phyloP scores from a whole-genome alignment of 1,284 basidiomycete species.

The Serendipita sp. region DNA sequence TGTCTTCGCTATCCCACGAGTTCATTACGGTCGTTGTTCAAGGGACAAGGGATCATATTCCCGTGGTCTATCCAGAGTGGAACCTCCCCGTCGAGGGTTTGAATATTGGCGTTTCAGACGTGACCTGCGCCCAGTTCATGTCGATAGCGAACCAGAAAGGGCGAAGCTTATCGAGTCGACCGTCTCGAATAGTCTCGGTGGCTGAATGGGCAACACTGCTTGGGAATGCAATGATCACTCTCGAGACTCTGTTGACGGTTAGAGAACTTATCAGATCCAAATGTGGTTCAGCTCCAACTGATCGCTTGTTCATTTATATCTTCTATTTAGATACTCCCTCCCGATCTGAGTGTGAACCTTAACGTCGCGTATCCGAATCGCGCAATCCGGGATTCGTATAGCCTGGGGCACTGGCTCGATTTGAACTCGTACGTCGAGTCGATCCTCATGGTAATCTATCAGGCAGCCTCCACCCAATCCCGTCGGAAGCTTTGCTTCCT shows the following conservation, averaged over 20 bases:
- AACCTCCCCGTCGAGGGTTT: slow-evolving; percentile 59
- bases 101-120: slow-evolving; percentile 70
- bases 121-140: slow-evolving; percentile 70
- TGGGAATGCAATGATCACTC: slow-evolving; percentile 46
- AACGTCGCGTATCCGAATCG: slow-evolving; percentile 60
- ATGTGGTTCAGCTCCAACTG: slow-evolving; percentile 8
- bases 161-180: slow-evolving; percentile 24
- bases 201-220: slow-evolving; percentile 45
- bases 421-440: slow-evolving; percentile 73
- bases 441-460: slow-evolving; percentile 67
- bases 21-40: slow-evolving; percentile 82
- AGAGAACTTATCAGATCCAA: slow-evolving; percentile 17
- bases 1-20: slow-evolving; percentile 77
- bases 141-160: slow-evolving; percentile 43
- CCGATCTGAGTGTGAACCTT: slow-evolving; percentile 60
- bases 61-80: slow-evolving; percentile 67
- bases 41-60: slow-evolving; percentile 79
- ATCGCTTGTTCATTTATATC: neutral
- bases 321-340: slow-evolving; percentile 46
- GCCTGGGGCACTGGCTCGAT: slow-evolving; percentile 35
- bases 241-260: slow-evolving; percentile 62
- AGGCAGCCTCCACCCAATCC: slow-evolving; percentile 36
- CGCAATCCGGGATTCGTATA: slow-evolving; percentile 28
- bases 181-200: slow-evolving; percentile 19
- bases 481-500: slow-evolving; percentile 73